Evolutionary conservation across 148 eudicot genomes (phyloP), one percentile per base, ranked within the genome.

Genomic region (Cornus florida): DNA sequence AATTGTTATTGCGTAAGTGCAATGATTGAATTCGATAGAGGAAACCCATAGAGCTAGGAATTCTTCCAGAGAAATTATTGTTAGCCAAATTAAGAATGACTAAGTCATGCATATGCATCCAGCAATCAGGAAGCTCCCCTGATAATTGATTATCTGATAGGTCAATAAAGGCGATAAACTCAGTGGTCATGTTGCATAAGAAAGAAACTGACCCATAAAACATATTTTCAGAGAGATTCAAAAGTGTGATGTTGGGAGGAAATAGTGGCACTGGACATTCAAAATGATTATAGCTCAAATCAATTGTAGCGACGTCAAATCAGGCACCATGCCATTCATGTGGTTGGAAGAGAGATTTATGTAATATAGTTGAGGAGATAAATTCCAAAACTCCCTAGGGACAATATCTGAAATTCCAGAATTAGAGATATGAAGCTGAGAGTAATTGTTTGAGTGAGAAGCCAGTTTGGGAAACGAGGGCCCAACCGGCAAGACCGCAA

Each of bases 271-370:
- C 20, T 7, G 65, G 73, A 12, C 82, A n/a, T 78, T 48, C 59
- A 28, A 80, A 80, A 41, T 35, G 59, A 60, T 80, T 80, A 14
- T 13, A 74, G 35, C 71, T 69, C n/a, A 80, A 10, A 53, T 80
- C 78, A n/a, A n/a, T n/a, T n/a, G n/a, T n/a, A n/a, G n/a, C n/a
- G n/a, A n/a, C n/a, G n/a, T n/a, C n/a, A n/a, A n/a, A n/a, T n/a
- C n/a, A n/a, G n/a, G n/a, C n/a, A n/a, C n/a, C n/a, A n/a, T n/a
- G n/a, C n/a, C n/a, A n/a, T n/a, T n/a, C n/a, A n/a, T n/a, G n/a
- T n/a, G n/a, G 75, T 81, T 81, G 28, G 65, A 35, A 43, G 83
- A 81, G 22, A 81, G 75, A 65, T 81, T 76, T 48, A 76, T n/a
- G 38, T 71, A 69, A 12, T 1, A 33, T 3, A 33, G 1, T 33